Evolutionary conservation across 768 basidiomycete species (phyloP), one percentile per base, ranked within the genome.

Genomic region (Xanthoconium purpureum): DNA sequence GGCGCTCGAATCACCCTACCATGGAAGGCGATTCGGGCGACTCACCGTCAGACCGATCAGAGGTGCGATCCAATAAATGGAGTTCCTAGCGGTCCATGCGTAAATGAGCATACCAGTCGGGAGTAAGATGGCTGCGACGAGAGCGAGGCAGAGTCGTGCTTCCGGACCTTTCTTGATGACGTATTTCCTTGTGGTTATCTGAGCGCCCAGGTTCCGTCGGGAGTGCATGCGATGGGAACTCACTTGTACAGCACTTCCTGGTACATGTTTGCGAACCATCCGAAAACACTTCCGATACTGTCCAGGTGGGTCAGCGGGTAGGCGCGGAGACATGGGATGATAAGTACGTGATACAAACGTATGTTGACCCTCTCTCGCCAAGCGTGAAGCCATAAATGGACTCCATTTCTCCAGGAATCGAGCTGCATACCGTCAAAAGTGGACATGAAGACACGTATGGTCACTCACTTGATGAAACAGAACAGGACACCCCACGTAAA

Each of bases 401-500:
- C 17, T 67, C 62, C 69, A 90, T 87, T 37, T 84, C 79, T 11
- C 76, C 79, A 9, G 78, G 71, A 46, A 87, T 76, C 0, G 84
- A 85, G 50, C 84, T 84, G 62, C 6, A 9, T 12, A 14, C 3
- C 3, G 5, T 71, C 50, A 58, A 39, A 52, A 37, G 28, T 43
- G 48, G 47, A 32, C 4, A 15, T 18, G 28, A 28, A 5, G 32
- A 24, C 30, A 43, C 37, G 35, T 40, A 55, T n/a, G 28, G 12
- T 10, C 45, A 49, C 73, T 33, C 62, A 85, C 84, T 82, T 81
- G 32, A 89, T 75, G 65, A 91, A 72, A 52, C 82, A 84, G 63
- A 82, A 93, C 20, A 86, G 68, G 6, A 90, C 80, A 0, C 90
- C 90, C 89, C 90, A 93, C 0, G 81, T 79, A 56, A 92, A 84